Evolutionary conservation across 164 flowering plant species (phyloP).

Genomic region (Dillenia suffruticosa): DNA sequence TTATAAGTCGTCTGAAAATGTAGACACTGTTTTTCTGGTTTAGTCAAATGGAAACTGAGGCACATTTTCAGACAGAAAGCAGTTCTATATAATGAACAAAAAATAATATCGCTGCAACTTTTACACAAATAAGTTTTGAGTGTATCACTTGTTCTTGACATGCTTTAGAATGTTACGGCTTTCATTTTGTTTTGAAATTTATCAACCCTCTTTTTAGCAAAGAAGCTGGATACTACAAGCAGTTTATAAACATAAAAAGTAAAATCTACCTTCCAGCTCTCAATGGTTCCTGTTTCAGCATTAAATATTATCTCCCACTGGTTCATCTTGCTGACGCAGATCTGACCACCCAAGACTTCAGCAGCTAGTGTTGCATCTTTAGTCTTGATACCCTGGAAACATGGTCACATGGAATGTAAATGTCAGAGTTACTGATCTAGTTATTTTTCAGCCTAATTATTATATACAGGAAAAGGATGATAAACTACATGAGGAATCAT

Average conservation of each 20-base stretch:
- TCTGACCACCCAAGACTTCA: constrained; percentile 42
- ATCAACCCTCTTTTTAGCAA: no score
- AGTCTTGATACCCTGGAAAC: constrained; percentile 49
- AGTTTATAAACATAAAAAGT: constrained; percentile 1
- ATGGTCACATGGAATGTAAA: constrained; percentile 3
- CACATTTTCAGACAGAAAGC: no score
- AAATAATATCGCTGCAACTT: no score
- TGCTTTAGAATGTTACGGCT: no score
- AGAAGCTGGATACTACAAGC: background rate
- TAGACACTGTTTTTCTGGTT: no score
- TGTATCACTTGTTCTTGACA: no score
- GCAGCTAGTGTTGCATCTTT: constrained; percentile 27
- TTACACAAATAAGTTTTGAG: no score
- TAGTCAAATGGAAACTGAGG: no score
- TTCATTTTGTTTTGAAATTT: no score
- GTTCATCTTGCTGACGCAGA: constrained; percentile 42
- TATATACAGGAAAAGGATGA: constrained; percentile 2
- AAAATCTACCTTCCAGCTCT: constrained; percentile 82
- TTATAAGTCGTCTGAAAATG: no score
- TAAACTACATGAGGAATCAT: constrained; percentile 43
- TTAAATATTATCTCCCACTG: constrained; percentile 68
- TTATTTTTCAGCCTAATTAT: background rate
- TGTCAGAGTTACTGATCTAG: background rate
- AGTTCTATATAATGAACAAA: no score
- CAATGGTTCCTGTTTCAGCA: constrained; percentile 56